Percentiles rank a stretch among this genome's conserved stretches.
These are phyloP conservation scores for Exidia glandulosa DNA, from an alignment of 768 basidiomycete species.

Conservation along the genomic window DNA sequence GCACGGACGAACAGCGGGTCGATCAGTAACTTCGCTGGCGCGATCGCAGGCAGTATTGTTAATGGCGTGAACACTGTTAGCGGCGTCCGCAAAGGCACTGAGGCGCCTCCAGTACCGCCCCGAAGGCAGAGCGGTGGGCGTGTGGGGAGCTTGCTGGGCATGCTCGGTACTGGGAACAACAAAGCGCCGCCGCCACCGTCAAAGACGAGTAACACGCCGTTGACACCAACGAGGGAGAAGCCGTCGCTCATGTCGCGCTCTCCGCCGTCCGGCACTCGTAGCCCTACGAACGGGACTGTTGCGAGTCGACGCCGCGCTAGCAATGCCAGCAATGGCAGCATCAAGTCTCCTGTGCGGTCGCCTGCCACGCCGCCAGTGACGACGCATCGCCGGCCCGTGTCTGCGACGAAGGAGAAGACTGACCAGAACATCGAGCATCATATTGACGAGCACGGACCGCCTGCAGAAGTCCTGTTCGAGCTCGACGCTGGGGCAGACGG, in stretches of 20 bases:
- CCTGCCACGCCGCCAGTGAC: neutral
- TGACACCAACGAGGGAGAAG: neutral
- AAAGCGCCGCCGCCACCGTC: neutral
- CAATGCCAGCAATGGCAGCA: neutral
- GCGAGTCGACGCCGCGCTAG: neutral
- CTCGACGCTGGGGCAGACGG: neutral
- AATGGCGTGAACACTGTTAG: neutral
- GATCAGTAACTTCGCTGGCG: neutral
- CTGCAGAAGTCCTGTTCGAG: neutral
- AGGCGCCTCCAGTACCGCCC: slow-evolving; percentile 54
- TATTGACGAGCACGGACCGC: neutral
- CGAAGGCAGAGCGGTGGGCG: slow-evolving; percentile 28
- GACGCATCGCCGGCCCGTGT: neutral
- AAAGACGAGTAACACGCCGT: neutral
- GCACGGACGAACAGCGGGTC: neutral
- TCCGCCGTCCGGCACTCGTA: neutral
- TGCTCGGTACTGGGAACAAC: slow-evolving; percentile 34
- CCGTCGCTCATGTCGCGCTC: neutral
- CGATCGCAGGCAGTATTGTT: neutral
- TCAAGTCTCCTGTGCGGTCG: neutral
- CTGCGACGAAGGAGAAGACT: neutral
- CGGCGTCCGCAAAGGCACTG: slow-evolving; percentile 5
- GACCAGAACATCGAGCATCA: neutral
- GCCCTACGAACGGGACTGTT: neutral
- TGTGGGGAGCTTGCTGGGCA: slow-evolving; percentile 46